Conservation (phyloP, 2,329 filamentous ascomycete genomes). For the Aspergillus vadensis region DNA sequence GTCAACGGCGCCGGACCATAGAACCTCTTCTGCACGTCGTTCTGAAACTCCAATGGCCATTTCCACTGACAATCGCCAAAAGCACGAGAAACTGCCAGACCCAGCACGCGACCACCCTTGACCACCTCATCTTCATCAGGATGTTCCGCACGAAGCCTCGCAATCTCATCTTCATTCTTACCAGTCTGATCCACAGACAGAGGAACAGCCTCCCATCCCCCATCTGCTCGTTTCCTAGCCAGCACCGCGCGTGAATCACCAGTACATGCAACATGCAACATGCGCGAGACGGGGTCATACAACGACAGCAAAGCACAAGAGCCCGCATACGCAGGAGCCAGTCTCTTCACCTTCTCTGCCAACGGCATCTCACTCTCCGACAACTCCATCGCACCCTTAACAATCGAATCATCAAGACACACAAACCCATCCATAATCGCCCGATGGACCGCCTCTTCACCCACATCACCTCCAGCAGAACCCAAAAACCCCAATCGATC, state of each 20-base stretch:
- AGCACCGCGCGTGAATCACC: constrained; percentile 70
- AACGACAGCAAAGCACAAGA: constrained; percentile 66
- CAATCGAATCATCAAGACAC: constrained; percentile 29
- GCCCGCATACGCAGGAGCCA: constrained; percentile 48
- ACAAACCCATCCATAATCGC: constrained; percentile 28
- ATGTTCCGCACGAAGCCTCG: constrained; percentile 58
- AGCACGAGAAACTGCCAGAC: constrained; percentile 63
- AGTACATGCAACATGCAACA: constrained; percentile 64
- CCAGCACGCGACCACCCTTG: constrained; percentile 61
- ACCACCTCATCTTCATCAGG: constrained; percentile 64
- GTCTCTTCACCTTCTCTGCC: constrained; percentile 25
- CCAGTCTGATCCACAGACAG: constrained; percentile 69
- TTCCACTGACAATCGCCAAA: constrained; percentile 73
- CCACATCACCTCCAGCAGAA: background rate
- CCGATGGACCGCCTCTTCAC: constrained; percentile 21
- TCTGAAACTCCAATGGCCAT: constrained; percentile 57
- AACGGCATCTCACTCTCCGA: constrained; percentile 22
- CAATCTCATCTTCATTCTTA: constrained; percentile 61
- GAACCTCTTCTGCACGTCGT: constrained; percentile 35
- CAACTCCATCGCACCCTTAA: constrained; percentile 23
- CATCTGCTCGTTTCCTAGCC: constrained; percentile 43
- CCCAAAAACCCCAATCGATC: constrained; percentile 16
- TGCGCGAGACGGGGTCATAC: constrained; percentile 58
- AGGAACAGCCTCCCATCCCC: constrained; percentile 54
- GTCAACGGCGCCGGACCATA: constrained; percentile 48